Conservation (phyloP, 2,329 filamentous ascomycete genomes). For the Volutella citrinella region DNA sequence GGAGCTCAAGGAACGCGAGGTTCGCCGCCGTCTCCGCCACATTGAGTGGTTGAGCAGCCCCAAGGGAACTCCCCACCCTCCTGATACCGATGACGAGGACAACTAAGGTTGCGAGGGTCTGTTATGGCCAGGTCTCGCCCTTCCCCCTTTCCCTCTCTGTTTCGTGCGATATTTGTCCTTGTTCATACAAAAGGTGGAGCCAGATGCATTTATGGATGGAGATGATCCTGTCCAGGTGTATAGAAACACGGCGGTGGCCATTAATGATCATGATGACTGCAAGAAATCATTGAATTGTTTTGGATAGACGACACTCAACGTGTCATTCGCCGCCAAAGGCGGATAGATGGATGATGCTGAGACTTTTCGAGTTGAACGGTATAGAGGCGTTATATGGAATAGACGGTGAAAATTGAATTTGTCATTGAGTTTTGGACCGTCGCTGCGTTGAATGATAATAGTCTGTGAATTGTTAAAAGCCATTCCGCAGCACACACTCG, state of each 20-base stretch:
- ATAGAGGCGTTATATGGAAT: slow-evolving; percentile 16
- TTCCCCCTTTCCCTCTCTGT: slow-evolving; percentile 8
- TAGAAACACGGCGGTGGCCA: no score
- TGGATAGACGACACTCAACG: not conserved
- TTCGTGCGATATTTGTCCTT: slow-evolving; percentile 3
- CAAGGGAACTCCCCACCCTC: slow-evolving; percentile 76
- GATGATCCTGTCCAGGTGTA: no score
- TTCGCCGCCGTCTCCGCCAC: slow-evolving; percentile 80
- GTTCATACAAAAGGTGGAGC: no score
- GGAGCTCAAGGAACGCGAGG: slow-evolving; percentile 91
- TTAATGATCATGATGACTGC: not conserved
- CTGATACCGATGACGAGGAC: slow-evolving; percentile 75
- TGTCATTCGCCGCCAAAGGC: not conserved
- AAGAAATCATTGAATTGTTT: slow-evolving; percentile 3
- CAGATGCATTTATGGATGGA: no score
- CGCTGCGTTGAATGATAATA: no score
- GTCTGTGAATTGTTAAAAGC: no score
- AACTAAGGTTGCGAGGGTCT: slow-evolving; percentile 20
- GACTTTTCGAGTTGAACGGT: no score
- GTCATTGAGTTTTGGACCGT: no score
- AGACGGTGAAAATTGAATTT: slow-evolving; percentile 5
- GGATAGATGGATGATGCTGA: slow-evolving; percentile 2
- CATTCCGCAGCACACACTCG: no score
- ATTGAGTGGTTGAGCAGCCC: slow-evolving; percentile 81
- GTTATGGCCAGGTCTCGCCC: slow-evolving; percentile 3